Evolutionary conservation across 345 rosid genomes (phyloP).

Genomic region (Noccaea bulbosa): DNA sequence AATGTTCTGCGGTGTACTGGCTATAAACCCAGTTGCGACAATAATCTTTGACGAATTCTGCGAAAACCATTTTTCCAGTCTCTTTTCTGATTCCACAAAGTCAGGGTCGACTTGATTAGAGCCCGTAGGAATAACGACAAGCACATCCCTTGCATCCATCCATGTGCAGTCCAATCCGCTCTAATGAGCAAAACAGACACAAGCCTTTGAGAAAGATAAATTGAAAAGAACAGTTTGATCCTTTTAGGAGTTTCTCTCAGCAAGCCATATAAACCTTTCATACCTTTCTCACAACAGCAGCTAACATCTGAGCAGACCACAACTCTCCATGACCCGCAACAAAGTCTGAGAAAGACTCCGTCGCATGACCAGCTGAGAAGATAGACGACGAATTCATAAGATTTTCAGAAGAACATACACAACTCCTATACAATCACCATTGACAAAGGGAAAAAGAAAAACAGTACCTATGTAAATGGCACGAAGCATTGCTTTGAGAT

Average conservation of each 20-base stretch:
- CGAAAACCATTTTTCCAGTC: slow-evolving; percentile 85
- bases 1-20: slow-evolving; percentile 90
- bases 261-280: background rate
- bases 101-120: slow-evolving; percentile 95
- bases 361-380: slow-evolving; percentile 94
- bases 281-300: slow-evolving; percentile 81
- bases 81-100: slow-evolving; percentile 68
- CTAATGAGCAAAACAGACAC: slow-evolving; percentile 50
- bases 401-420: slow-evolving; percentile 8
- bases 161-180: slow-evolving; percentile 73
- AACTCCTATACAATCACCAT: background rate
- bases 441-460: background rate
- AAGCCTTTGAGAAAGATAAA: slow-evolving; percentile 9
- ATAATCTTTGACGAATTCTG: slow-evolving; percentile 61
- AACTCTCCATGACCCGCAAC: slow-evolving; percentile 97
- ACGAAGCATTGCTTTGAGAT: slow-evolving; percentile 96
- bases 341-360: slow-evolving; percentile 94
- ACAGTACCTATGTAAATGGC: slow-evolving; percentile 83
- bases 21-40: slow-evolving; percentile 95
- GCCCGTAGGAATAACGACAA: slow-evolving; percentile 80
- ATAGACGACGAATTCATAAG: slow-evolving; percentile 23
- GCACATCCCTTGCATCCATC: slow-evolving; percentile 98
- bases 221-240: background rate
- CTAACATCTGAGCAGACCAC: slow-evolving; percentile 95
- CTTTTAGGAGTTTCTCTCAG: background rate